Evolutionary conservation across 2,329 filamentous ascomycete species (phyloP), one percentile per base, ranked within the genome.

Genomic region (Aureobasidium sp.): DNA sequence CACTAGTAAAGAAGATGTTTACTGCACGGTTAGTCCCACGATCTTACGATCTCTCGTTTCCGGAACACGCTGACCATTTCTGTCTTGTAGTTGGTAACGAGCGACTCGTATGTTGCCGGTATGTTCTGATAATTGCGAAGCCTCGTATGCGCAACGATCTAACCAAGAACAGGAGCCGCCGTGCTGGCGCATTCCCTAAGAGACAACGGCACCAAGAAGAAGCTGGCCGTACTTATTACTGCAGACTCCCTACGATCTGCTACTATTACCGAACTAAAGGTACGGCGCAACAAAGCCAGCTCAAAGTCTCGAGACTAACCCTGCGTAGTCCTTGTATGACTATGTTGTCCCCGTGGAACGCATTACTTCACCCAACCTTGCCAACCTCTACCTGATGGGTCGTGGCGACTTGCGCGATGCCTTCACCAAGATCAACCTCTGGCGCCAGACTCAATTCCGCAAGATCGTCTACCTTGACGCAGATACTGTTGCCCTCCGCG

Each of bases 371-470:
- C 81, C 84, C 63, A 84, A 83, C 47, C 88, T 90, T 3, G 86
- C 85, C 63, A 97, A 97, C 71, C 84, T 99, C 62, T 86, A 88
- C 74, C 83, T 97, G 62, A 97, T 99, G 92, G 87, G 91, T 73
- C 89, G 94, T 59, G 84, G 87, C 66, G 94, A 99, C 71, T 82
- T 99, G 56, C 87, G 93, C 71, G 93, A 91, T 31, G 89, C 92
- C 66, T 97, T 97, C 72, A 97, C 94, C 68, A 99, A 99, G 79
- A 92, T 99, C 76, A 87, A 90, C 67, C 81, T 99, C 20, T 99
- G 94, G 94, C 89, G 87, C 67, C 89, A 92, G 75, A 87, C 85
- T 3, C 91, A 96, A 71, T 99, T 93, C 75, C 85, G 87, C 67
- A 93, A 88, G 77, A 90, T 99, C 62, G 89, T 99, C 63, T 99